phyloP scores from a whole-genome alignment of 2,329 filamentous ascomycete species.

The Paracamarosporium sp. region DNA sequence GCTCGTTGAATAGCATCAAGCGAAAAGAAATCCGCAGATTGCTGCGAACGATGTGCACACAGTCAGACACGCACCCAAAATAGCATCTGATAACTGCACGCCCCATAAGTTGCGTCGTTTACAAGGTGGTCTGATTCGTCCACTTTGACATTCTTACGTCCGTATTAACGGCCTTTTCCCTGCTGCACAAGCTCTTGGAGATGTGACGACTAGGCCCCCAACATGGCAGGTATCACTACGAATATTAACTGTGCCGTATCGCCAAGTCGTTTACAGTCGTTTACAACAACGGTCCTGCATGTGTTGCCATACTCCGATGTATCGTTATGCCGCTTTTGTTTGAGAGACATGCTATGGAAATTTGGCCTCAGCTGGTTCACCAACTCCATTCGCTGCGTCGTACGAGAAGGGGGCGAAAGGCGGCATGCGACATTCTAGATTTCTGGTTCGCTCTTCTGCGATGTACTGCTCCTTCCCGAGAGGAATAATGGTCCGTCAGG shows the following conservation, averaged over 20 bases:
- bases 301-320: background rate
- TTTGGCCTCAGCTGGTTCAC: background rate
- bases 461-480: background rate
- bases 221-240: constrained; percentile 17
- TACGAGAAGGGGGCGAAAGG: constrained; percentile 1
- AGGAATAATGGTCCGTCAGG: background rate
- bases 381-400: background rate
- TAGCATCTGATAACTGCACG: constrained; percentile 1
- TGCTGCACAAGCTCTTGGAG: background rate
- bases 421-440: background rate
- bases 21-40: background rate
- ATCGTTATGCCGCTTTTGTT: background rate
- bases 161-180: background rate
- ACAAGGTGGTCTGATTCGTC: background rate
- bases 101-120: background rate
- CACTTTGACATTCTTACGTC: background rate
- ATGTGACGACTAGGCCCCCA: background rate
- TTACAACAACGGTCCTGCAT: background rate
- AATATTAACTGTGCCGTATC: constrained; percentile 16
- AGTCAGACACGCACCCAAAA: constrained; percentile 12
- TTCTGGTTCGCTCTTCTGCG: background rate
- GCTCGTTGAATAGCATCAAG: constrained; percentile 4
- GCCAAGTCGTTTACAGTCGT: background rate
- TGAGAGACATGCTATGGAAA: background rate
- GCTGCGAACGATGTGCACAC: constrained; percentile 2